Evolutionary conservation across 1,139 yeast species (phyloP), one percentile per base, ranked within the genome.

Genomic region (Tardiomyces depauwii): DNA sequence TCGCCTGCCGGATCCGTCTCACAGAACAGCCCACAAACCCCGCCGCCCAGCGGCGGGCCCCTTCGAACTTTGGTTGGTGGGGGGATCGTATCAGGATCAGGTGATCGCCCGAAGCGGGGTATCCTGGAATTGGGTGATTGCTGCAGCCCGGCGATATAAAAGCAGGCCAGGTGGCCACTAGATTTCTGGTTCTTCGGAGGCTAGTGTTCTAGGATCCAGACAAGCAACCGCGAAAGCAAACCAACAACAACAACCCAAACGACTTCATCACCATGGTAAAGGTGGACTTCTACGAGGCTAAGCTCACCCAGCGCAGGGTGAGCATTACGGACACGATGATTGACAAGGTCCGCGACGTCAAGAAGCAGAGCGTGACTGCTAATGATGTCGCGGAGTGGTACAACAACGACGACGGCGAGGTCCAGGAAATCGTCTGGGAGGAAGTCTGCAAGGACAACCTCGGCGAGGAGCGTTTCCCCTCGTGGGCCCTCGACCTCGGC

Each of bases 401-500:
- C 38, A 48, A 47, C 13, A n/a, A 42, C 32, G 50, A 47, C 38
- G 40, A 19, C 36, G 36, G 36, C 10, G 50, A 45, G 12, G 46
- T 47, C 16, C 44, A 40, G 19, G 50, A 45, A 28, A 46, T 47
- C 23, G 47, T 47, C 18, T 42, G 50, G 41, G 48, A 47, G 38
- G 28, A 45, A 18, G 46, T 47, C 21, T 46, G 48, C 42, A 48
- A 47, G 30, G 47, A 14, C 16, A 30, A 45, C 11, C 27, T 47
- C 42, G 44, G 41, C 14, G 48, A 45, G 12, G 50, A 47, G 44
- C 46, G 44, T 12, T 47, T 45, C 45, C 50, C 48, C 11, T 48
- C 48, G 45, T 47, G 50, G 50, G 50, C 50, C 43, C 43, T 45
- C 44, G 50, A 48, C 5, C 41, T 45, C 12, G 48, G 48, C 33